phyloP scores from a whole-genome alignment of 768 basidiomycete genomes.

The Chalciporus chontae region DNA sequence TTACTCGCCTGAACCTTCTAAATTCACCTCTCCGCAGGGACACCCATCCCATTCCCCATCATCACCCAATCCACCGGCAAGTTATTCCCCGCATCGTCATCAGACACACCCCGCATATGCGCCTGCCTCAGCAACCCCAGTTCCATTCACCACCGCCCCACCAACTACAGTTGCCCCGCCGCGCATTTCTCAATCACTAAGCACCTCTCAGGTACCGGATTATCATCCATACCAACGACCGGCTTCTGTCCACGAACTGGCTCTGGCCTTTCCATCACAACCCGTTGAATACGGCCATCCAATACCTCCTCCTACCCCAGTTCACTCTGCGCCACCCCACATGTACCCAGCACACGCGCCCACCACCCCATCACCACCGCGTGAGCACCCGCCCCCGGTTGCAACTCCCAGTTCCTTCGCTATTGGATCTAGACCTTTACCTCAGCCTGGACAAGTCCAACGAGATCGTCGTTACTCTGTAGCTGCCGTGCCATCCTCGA shows the following conservation, averaged over 20 bases:
- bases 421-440: constrained; percentile 29
- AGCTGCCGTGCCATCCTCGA: constrained; percentile 27
- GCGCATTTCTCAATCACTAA: constrained; percentile 28
- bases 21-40: constrained; percentile 35
- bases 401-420: neutral
- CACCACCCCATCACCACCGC: constrained; percentile 24
- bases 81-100: constrained; percentile 21
- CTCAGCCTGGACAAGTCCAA: constrained; percentile 30
- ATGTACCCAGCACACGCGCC: constrained; percentile 17
- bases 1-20: constrained; percentile 32
- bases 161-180: constrained; percentile 13
- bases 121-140: constrained; percentile 7
- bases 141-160: constrained; percentile 4
- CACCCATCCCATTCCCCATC: constrained; percentile 35
- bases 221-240: constrained; percentile 23
- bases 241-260: constrained; percentile 18
- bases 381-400: constrained; percentile 14
- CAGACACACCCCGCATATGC: constrained; percentile 12
- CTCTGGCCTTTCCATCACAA: constrained; percentile 21
- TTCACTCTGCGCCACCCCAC: constrained; percentile 25
- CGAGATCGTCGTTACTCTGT: constrained; percentile 31
- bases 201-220: constrained; percentile 24
- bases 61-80: constrained; percentile 16
- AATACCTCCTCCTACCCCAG: constrained; percentile 19
- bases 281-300: constrained; percentile 22